phyloP scores from a whole-genome alignment of 257 asterid species.

The Verbena officinalis region DNA sequence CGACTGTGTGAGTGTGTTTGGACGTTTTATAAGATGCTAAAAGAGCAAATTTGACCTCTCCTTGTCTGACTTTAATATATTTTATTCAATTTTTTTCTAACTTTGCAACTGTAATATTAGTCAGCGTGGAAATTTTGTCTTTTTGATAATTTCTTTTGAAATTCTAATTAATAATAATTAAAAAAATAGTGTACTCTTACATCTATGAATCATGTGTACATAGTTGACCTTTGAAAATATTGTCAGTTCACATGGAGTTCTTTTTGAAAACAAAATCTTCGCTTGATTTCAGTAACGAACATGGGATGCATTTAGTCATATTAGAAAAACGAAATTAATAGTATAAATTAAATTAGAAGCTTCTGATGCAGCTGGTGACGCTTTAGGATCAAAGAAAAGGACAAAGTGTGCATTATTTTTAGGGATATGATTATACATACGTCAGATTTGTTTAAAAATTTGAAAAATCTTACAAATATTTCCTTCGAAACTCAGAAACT shows the following conservation, averaged over 20 bases:
- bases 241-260: conserved; percentile 21
- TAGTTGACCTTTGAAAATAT: conserved; percentile 37
- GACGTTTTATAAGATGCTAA: conserved; percentile 31
- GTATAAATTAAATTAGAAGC: background rate
- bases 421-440: too few relatives aligned
- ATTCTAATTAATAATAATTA: background rate
- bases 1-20: background rate
- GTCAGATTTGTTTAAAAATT: too few relatives aligned
- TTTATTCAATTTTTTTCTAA: background rate
- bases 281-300: conserved; percentile 19
- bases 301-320: conserved; percentile 2
- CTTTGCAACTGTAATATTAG: conserved; percentile 16
- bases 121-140: conserved; percentile 36
- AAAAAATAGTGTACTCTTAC: background rate
- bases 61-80: conserved; percentile 18
- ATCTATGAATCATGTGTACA: conserved; percentile 15
- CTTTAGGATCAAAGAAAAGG: background rate
- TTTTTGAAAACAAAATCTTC: conserved; percentile 10
- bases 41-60: conserved; percentile 30
- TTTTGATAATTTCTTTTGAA: conserved; percentile 24
- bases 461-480: too few relatives aligned
- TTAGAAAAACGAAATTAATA: background rate
- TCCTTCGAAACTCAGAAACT: too few relatives aligned
- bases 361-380: conserved; percentile 8
- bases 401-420: background rate